Base-by-base conservation (phyloP, 2,329 filamentous ascomycete genomes). In the Daldinia sp. region DNA sequence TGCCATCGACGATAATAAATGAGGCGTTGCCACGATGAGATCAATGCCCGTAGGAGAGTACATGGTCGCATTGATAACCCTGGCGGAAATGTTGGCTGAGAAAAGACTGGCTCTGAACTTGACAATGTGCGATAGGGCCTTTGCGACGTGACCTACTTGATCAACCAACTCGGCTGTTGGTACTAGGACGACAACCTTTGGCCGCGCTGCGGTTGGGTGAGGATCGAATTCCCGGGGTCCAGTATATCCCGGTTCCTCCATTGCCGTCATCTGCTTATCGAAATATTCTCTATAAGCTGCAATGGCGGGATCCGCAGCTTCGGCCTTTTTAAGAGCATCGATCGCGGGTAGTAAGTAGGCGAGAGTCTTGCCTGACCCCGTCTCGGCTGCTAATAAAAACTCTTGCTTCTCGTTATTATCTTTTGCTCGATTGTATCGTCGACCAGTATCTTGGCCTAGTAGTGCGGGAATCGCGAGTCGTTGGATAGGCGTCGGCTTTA, bases 281-380 rank as follows among this genome's bases (percentile, higher is more conserved):
- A 82, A 77, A 55, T 82, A 80, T 72, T 83, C 77, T 54, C 85
- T 83, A 63, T 88, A 87, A 1, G 85, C 82, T 57, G 86, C 83
- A 13, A 87, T 81, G 1, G 84, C 83, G 0, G 77, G 75, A 66
- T 93, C 90, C 10, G 80, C 76, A 0, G 82, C 81, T 73, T 94
- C 92, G 4, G 87, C 88, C 30, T 86, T 81, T 79, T 99, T 99
- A 71, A 99, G 78, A 7, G 92, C 91, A 77, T 99, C 88, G 53
- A 99, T 82, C 13, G 90, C 85, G 0, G 95, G 96, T 4, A 97
- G 78, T 4, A 98, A 81, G 74, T 99, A 99, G 7, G 95, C 93
- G 64, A 99, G 81, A 0, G 95, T 99, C 81, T 99, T 99, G 63
- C 95, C 95, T 0, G 95, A 98, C 10, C 95, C 95, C 0, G 95